A percentile compares a stretch with the other conserved stretches of the same genome.
phyloP scores from a whole-genome alignment of 129 eudicot genomes.

The Escallonia herrerae region DNA sequence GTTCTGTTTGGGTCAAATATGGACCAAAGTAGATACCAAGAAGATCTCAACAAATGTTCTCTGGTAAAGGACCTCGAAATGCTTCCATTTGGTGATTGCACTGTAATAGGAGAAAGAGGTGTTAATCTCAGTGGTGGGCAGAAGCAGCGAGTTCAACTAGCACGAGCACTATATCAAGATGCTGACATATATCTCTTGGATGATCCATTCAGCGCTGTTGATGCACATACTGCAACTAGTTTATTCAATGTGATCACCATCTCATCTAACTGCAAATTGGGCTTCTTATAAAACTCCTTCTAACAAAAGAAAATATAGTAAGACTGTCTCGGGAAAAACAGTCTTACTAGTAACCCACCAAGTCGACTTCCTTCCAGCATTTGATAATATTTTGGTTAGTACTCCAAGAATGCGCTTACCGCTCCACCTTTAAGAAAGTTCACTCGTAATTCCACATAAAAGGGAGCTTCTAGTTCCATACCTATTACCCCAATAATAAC shows the following conservation, averaged over 20 bases:
- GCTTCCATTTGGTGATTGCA: constrained; percentile 35
- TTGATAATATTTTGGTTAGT: constrained; percentile 32
- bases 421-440: background rate
- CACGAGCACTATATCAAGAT: constrained; percentile 42
- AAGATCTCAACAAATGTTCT: constrained; percentile 27
- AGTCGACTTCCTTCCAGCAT: constrained; percentile 35
- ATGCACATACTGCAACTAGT: constrained; percentile 49
- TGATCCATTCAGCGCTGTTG: constrained; percentile 54
- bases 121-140: constrained; percentile 45
- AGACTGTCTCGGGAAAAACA: constrained; percentile 16
- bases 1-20: constrained; percentile 36
- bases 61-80: constrained; percentile 42
- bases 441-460: background rate
- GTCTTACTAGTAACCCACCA: constrained; percentile 37
- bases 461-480: background rate
- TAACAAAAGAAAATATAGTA: no score
- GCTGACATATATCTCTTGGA: constrained; percentile 39
- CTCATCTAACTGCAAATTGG: background rate
- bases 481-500: no score
- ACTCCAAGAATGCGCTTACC: background rate
- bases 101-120: constrained; percentile 35
- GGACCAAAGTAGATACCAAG: constrained; percentile 27
- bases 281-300: no score
- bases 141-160: constrained; percentile 44
- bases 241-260: constrained; percentile 30